A percentile compares a stretch with the other conserved stretches of the same genome.
Evolutionary conservation across 169 alveolate species (phyloP).

Genomic region (Plasmodium berghei): DNA sequence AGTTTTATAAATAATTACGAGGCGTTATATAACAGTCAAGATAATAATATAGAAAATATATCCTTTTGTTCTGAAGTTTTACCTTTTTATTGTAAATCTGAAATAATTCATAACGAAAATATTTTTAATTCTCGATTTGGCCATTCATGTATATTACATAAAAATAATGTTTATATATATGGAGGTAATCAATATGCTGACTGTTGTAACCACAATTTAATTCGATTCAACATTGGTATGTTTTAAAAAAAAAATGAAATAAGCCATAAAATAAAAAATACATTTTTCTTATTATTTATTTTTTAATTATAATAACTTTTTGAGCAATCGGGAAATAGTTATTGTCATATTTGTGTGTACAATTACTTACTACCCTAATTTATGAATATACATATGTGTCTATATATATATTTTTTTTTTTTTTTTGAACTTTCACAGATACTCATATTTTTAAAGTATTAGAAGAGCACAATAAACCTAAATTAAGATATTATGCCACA

Average conservation of each 20-base stretch:
- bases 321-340: too few relatives aligned
- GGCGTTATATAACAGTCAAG: background rate
- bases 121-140: slow-evolving; percentile 68
- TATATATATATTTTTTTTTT: too few relatives aligned
- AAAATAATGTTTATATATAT: slow-evolving; percentile 46
- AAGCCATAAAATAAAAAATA: background rate
- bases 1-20: slow-evolving; percentile 5
- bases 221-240: slow-evolving; percentile 34
- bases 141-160: slow-evolving; percentile 46
- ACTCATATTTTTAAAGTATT: slow-evolving; percentile 29
- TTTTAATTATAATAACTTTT: too few relatives aligned
- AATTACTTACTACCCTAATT: too few relatives aligned
- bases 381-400: too few relatives aligned
- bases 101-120: slow-evolving; percentile 37
- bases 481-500: slow-evolving; percentile 44
- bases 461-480: slow-evolving; percentile 16
- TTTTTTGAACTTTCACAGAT: slow-evolving; percentile 9
- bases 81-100: slow-evolving; percentile 77
- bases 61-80: slow-evolving; percentile 72
- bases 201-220: background rate
- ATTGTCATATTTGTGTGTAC: too few relatives aligned
- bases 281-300: too few relatives aligned
- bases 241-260: background rate
- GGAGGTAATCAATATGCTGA: slow-evolving; percentile 47
- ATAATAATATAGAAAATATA: slow-evolving; percentile 14